Evolutionary conservation across 129 eudicot species (phyloP).

Genomic region (Erigeron canadensis): DNA sequence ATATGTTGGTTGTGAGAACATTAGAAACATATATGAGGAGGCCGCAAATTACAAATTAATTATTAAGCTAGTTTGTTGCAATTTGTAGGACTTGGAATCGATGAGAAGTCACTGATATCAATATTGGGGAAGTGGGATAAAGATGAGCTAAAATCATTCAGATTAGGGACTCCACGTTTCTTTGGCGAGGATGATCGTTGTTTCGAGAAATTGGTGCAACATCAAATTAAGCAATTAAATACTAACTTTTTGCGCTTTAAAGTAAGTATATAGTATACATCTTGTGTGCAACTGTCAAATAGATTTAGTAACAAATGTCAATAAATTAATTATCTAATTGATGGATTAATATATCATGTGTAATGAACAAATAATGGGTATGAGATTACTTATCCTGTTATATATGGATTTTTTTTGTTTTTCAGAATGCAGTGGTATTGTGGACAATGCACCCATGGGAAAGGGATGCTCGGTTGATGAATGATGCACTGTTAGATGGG

Average conservation of each 20-base stretch:
- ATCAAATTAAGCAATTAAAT: slow-evolving; percentile 39
- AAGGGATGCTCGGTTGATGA: slow-evolving; percentile 76
- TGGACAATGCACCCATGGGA: slow-evolving; percentile 88
- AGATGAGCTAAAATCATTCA: slow-evolving; percentile 41
- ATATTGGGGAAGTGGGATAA: slow-evolving; percentile 60
- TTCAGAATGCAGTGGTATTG: slow-evolving; percentile 51
- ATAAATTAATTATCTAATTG: too few species aligned
- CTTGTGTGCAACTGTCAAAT: too few species aligned
- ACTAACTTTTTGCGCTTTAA: slow-evolving; percentile 61
- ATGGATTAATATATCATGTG: too few species aligned
- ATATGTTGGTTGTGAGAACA: too few species aligned
- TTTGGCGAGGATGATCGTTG: slow-evolving; percentile 55
- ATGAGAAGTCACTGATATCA: slow-evolving; percentile 54
- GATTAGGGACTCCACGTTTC: slow-evolving; percentile 41
- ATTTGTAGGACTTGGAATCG: slow-evolving; percentile 61
- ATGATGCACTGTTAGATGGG: slow-evolving; percentile 46
- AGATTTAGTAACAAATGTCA: too few species aligned
- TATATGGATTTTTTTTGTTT: too few species aligned
- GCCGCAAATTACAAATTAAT: too few species aligned
- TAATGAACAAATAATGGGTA: too few species aligned
- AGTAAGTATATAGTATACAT: slow-evolving; percentile 26
- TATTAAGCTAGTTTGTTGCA: neutral
- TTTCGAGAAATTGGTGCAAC: slow-evolving; percentile 50
- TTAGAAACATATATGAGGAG: too few species aligned
- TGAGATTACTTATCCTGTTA: neutral